These are phyloP conservation scores for Penicillium macrosclerotiorum DNA, from an alignment of 495 filamentous ascomycete species.

Conservation along the genomic window DNA sequence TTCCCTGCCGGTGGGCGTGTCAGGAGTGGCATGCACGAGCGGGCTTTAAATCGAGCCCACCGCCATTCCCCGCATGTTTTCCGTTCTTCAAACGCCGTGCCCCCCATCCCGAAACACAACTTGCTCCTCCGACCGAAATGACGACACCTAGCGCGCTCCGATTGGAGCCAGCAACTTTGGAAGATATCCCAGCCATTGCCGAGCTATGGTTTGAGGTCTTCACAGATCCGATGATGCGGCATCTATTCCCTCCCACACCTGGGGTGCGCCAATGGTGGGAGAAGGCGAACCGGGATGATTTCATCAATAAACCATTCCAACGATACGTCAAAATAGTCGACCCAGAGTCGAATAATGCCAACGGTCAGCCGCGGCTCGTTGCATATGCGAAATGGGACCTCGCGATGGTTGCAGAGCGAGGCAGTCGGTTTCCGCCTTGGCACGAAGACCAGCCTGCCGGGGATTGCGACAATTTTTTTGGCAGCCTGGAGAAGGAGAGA, in stretches of 20 bases:
- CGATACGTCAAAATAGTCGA: conserved; percentile 31
- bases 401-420: conserved; percentile 21
- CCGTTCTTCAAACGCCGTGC: too few relatives aligned
- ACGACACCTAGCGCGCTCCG: conserved; percentile 1
- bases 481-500: conserved; percentile 13
- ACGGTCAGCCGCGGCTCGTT: conserved; percentile 17
- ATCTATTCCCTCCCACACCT: conserved; percentile 26
- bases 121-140: conserved; percentile 3
- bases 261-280: conserved; percentile 24
- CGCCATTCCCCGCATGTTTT: too few relatives aligned
- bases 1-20: too few relatives aligned
- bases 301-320: conserved; percentile 21
- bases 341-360: conserved; percentile 6
- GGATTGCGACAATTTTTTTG: conserved; percentile 18
- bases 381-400: conserved; percentile 32
- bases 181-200: conserved; percentile 22
- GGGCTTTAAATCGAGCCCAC: too few relatives aligned
- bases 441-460: conserved; percentile 15
- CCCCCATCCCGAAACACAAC: too few relatives aligned
- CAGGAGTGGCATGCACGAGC: too few relatives aligned
- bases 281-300: conserved; percentile 16
- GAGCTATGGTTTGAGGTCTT: conserved; percentile 30
- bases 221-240: conserved; percentile 14
- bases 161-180: conserved; percentile 18
- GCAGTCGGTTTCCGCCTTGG: conserved; percentile 27